These are phyloP conservation scores for Ambrosia hybrid DNA, from an alignment of 140 eudicot species.

Conservation along the genomic window DNA sequence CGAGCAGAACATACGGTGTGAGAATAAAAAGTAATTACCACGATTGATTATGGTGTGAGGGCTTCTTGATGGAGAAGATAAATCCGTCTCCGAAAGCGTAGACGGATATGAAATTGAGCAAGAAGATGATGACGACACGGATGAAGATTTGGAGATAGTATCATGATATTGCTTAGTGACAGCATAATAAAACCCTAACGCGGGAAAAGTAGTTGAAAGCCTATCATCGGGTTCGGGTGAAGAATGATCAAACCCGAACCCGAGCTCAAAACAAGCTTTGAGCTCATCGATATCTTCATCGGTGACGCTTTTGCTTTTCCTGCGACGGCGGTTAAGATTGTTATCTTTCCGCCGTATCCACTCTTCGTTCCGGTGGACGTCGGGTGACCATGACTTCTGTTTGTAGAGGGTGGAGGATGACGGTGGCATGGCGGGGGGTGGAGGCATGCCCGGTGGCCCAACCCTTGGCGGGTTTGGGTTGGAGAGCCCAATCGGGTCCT, in stretches of 20 bases:
- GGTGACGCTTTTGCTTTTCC: slow-evolving; percentile 73
- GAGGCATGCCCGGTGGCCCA: slow-evolving; percentile 36
- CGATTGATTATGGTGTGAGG: slow-evolving; percentile 59
- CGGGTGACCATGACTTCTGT: slow-evolving; percentile 86
- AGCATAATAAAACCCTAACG: slow-evolving; percentile 66
- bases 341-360: slow-evolving; percentile 67
- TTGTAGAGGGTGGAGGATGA: slow-evolving; percentile 47
- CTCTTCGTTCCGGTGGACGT: slow-evolving; percentile 75
- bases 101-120: slow-evolving; percentile 31
- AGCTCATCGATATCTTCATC: slow-evolving; percentile 80
- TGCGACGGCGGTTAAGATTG: slow-evolving; percentile 35
- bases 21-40: slow-evolving; percentile 32
- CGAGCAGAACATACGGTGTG: no score
- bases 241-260: slow-evolving; percentile 67
- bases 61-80: slow-evolving; percentile 53
- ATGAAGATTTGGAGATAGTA: slow-evolving; percentile 43
- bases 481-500: slow-evolving; percentile 44
- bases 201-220: slow-evolving; percentile 74
- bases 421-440: slow-evolving; percentile 28
- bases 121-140: slow-evolving; percentile 34
- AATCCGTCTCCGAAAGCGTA: slow-evolving; percentile 47
- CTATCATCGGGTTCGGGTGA: slow-evolving; percentile 59
- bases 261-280: slow-evolving; percentile 77
- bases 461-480: slow-evolving; percentile 52
- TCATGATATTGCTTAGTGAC: slow-evolving; percentile 61